Evolutionary conservation across 306 rosid genomes (phyloP).

Genomic region (Castanea crenata): DNA sequence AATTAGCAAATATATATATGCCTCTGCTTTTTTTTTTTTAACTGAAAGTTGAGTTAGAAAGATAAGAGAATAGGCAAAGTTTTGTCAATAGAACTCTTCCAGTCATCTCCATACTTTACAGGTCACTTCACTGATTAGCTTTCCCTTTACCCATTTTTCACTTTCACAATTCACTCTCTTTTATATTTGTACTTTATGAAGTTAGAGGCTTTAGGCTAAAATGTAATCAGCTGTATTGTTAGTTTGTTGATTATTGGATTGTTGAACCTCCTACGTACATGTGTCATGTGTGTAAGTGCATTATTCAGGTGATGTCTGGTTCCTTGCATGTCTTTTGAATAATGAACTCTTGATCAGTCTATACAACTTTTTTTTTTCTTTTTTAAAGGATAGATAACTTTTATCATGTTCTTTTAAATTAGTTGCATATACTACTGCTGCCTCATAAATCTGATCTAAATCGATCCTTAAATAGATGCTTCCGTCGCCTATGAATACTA

Average conservation of each 20-base stretch:
- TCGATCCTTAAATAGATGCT: neutral
- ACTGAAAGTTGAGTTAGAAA: neutral
- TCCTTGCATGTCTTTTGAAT: slow-evolving; percentile 7
- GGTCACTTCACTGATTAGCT: slow-evolving; percentile 26
- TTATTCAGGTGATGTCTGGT: neutral
- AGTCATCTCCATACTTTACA: slow-evolving; percentile 47
- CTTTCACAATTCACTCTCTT: neutral
- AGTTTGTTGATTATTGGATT: too few relatives aligned
- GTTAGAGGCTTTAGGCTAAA: too few relatives aligned
- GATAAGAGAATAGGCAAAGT: too few relatives aligned
- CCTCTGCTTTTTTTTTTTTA: too few relatives aligned
- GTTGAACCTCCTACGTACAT: too few relatives aligned
- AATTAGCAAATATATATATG: too few relatives aligned
- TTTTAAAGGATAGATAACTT: too few relatives aligned
- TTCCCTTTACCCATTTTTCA: neutral
- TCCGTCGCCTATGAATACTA: neutral
- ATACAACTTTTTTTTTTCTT: neutral
- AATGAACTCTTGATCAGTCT: slow-evolving; percentile 1
- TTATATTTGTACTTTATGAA: too few relatives aligned
- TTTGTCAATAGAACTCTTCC: slow-evolving; percentile 28
- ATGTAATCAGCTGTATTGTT: too few relatives aligned
- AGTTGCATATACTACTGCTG: neutral
- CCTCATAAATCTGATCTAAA: neutral
- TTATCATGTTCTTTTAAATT: neutral
- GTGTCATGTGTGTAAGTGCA: too few relatives aligned